Conservation (phyloP, 192 early-diverging fungal genomes). For the Backusella tarrabulga region DNA sequence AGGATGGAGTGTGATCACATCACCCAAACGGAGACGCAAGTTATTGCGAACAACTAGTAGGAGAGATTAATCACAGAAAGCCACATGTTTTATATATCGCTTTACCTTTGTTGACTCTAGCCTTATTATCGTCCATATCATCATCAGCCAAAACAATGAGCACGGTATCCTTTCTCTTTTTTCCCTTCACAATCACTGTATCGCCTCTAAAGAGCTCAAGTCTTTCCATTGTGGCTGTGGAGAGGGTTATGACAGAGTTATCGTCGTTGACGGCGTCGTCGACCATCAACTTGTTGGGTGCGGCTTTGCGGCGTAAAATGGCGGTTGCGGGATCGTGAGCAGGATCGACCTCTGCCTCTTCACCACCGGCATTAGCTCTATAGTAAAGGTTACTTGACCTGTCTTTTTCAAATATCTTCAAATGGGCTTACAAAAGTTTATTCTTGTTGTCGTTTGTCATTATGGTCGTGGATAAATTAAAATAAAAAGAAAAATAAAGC, state of each 20-base stretch:
- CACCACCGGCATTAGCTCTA: conserved; percentile 57
- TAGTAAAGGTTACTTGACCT: neutral
- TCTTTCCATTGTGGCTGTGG: conserved; percentile 89
- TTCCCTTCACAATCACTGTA: conserved; percentile 94
- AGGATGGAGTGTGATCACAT: conserved; percentile 94
- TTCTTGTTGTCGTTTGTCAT: conserved; percentile 15
- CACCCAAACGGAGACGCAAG: conserved; percentile 92
- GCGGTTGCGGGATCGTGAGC: conserved; percentile 89
- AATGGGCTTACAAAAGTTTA: conserved; percentile 1
- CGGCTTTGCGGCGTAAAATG: conserved; percentile 91
- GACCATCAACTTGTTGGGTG: conserved; percentile 99
- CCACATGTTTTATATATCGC: neutral
- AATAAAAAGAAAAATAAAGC: conserved; percentile 8
- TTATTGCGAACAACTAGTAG: conserved; percentile 86
- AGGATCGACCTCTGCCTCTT: conserved; percentile 48
- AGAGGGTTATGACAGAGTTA: conserved; percentile 95
- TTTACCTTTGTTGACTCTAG: conserved; percentile 84
- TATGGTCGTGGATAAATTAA: neutral
- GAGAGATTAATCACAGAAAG: neutral
- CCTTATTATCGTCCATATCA: conserved; percentile 88
- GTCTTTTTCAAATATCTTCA: neutral
- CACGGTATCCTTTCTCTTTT: conserved; percentile 97
- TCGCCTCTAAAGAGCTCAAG: conserved; percentile 95
- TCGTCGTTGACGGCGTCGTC: conserved; percentile 97
- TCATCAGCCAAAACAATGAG: conserved; percentile 94